These are phyloP conservation scores for Ascochyta lentis DNA, from an alignment of 2,329 filamentous ascomycete genomes.

Conservation along the genomic window DNA sequence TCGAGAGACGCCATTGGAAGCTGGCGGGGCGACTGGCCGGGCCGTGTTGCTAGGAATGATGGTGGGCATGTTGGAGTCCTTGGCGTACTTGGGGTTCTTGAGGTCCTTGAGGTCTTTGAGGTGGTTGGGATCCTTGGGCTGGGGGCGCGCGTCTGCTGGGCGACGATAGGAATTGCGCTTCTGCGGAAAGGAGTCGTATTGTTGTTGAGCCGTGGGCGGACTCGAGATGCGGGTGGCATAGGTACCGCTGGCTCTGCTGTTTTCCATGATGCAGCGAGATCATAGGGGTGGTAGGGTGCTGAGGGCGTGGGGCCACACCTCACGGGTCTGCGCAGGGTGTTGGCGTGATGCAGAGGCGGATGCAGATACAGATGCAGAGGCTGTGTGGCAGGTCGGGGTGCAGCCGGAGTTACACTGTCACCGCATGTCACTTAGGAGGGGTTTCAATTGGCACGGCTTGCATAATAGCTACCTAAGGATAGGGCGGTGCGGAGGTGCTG, in stretches of 20 bases:
- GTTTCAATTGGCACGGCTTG: conserved; percentile 21
- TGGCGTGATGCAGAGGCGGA: conserved; percentile 14
- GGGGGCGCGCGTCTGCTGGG: conserved; percentile 39
- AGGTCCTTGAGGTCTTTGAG: too few relatives aligned
- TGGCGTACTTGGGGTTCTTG: too few relatives aligned
- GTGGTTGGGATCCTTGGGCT: conserved; percentile 20
- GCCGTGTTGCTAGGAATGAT: conserved; percentile 41
- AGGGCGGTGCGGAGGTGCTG: conserved; percentile 6
- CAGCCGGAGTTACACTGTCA: conserved; percentile 28
- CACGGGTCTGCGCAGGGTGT: background rate
- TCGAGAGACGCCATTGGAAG: conserved; percentile 19
- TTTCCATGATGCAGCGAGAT: conserved; percentile 39
- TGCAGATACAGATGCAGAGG: conserved; percentile 6
- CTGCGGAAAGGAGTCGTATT: conserved; percentile 39
- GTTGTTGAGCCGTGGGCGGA: conserved; percentile 29
- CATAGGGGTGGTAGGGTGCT: conserved; percentile 24
- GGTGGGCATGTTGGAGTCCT: conserved; percentile 23
- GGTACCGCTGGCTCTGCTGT: conserved; percentile 29
- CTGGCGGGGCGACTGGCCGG: conserved; percentile 33
- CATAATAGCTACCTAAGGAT: conserved; percentile 33
- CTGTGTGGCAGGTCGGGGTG: conserved; percentile 19
- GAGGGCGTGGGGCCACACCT: background rate
- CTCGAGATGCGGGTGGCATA: conserved; percentile 15
- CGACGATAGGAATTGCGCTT: conserved; percentile 45
- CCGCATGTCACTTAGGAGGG: conserved; percentile 21